phyloP scores from a whole-genome alignment of 2,329 filamentous ascomycete species.

The Bipolaris oryzae region DNA sequence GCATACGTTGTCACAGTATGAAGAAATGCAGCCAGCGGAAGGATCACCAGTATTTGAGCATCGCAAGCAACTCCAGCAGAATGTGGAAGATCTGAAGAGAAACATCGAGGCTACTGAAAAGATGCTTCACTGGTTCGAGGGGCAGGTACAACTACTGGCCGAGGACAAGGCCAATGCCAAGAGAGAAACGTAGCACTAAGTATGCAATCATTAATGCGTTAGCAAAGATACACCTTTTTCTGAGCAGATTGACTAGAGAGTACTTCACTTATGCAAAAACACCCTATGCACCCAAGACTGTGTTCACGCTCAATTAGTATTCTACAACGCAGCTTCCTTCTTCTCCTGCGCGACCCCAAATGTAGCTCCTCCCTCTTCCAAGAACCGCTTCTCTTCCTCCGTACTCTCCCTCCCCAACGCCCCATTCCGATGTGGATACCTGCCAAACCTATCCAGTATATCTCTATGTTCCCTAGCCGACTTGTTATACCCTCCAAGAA shows the following conservation, averaged over 20 bases:
- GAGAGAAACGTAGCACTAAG: not conserved
- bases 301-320: not conserved
- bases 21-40: conserved; percentile 8
- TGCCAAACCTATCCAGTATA: conserved; percentile 61
- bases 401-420: conserved; percentile 58
- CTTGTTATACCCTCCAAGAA: conserved; percentile 39
- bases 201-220: not conserved
- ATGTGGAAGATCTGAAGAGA: conserved; percentile 7
- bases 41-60: conserved; percentile 2
- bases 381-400: conserved; percentile 57
- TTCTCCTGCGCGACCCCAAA: conserved; percentile 45
- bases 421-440: conserved; percentile 65
- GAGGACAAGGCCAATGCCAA: conserved; percentile 8
- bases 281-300: too few relatives aligned
- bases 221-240: not conserved
- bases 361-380: conserved; percentile 53
- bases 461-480: conserved; percentile 57
- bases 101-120: conserved; percentile 23
- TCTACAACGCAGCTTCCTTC: not conserved
- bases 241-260: not conserved
- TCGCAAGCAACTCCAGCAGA: conserved; percentile 5
- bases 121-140: conserved; percentile 25
- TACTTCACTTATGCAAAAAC: not conserved
- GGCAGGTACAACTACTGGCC: conserved; percentile 12
- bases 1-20: conserved; percentile 4